These are phyloP conservation scores for Calonectria pteridis DNA, from an alignment of 2,329 filamentous ascomycete species.

Conservation along the genomic window DNA sequence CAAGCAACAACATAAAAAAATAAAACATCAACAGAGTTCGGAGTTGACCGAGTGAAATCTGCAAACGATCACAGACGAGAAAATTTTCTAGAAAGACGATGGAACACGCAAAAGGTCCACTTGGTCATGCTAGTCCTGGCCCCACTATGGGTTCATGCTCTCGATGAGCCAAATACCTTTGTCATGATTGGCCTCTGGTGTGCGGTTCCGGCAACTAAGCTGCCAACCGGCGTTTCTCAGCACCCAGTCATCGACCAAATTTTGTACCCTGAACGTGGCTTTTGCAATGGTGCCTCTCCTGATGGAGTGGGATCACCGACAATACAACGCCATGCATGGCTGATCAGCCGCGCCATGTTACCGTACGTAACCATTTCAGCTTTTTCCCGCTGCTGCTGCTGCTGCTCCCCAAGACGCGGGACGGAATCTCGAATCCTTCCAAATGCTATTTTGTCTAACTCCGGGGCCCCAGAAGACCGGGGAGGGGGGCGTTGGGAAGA, in stretches of 20 bases:
- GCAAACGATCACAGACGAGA: neutral
- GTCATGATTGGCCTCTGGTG: conserved; percentile 18
- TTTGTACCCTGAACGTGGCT: neutral
- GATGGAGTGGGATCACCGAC: neutral
- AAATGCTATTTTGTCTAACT: conserved; percentile 9
- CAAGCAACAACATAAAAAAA: neutral
- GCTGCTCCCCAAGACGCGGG: neutral
- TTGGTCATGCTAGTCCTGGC: neutral
- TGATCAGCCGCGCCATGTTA: neutral
- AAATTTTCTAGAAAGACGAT: conserved; percentile 27
- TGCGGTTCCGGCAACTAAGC: conserved; percentile 17
- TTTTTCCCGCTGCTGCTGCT: neutral
- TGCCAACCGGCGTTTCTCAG: neutral
- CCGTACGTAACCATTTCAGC: neutral
- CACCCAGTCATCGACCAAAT: neutral
- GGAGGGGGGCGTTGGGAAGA: neutral
- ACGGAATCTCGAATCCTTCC: conserved; percentile 7
- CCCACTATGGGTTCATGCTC: conserved; percentile 20
- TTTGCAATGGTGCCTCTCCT: neutral
- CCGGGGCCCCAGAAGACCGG: conserved; percentile 24
- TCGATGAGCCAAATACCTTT: conserved; percentile 12
- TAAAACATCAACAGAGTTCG: neutral
- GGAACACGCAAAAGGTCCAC: conserved; percentile 24
- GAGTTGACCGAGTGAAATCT: conserved; percentile 2
- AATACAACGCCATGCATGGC: neutral